Conservation (phyloP, 2,329 filamentous ascomycete genomes). For the Allantophomopsis cytisporea region DNA sequence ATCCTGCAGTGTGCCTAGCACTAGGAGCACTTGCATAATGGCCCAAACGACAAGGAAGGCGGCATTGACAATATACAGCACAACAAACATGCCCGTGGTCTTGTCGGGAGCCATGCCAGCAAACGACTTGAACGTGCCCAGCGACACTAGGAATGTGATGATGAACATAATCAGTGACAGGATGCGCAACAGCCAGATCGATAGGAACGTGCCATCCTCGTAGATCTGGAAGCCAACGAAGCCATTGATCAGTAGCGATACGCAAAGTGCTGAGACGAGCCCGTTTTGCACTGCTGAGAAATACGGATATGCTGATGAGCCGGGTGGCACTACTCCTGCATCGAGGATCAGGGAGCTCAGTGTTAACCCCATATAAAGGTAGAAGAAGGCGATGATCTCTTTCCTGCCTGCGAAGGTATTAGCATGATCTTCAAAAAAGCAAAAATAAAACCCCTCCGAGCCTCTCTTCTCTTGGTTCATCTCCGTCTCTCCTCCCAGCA, state of each 20-base stretch:
- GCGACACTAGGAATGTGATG: slow-evolving; percentile 73
- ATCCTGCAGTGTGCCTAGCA: slow-evolving; percentile 81
- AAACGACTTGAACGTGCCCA: slow-evolving; percentile 89
- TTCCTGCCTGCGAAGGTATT: slow-evolving; percentile 33
- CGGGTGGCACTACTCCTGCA: slow-evolving; percentile 79
- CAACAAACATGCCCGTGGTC: slow-evolving; percentile 79
- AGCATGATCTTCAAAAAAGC: not conserved
- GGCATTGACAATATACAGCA: slow-evolving; percentile 83
- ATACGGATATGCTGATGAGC: slow-evolving; percentile 71
- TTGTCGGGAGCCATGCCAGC: slow-evolving; percentile 74
- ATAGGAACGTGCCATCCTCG: slow-evolving; percentile 87
- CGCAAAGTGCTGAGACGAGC: slow-evolving; percentile 72
- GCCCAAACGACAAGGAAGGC: slow-evolving; percentile 78
- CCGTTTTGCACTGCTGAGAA: slow-evolving; percentile 83
- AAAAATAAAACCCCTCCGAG: not conserved
- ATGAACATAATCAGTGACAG: slow-evolving; percentile 71
- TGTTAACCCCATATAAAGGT: slow-evolving; percentile 85
- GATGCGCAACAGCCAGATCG: slow-evolving; percentile 80
- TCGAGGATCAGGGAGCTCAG: slow-evolving; percentile 84
- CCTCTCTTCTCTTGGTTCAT: not conserved
- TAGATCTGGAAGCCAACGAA: slow-evolving; percentile 98
- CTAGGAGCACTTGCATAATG: slow-evolving; percentile 76
- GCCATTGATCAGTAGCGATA: slow-evolving; percentile 86
- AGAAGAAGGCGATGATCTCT: slow-evolving; percentile 83
- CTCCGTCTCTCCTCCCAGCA: not conserved